Evolutionary conservation across 1,284 basidiomycete genomes (phyloP), one percentile per base, ranked within the genome.

Genomic region (Naganishia albida): DNA sequence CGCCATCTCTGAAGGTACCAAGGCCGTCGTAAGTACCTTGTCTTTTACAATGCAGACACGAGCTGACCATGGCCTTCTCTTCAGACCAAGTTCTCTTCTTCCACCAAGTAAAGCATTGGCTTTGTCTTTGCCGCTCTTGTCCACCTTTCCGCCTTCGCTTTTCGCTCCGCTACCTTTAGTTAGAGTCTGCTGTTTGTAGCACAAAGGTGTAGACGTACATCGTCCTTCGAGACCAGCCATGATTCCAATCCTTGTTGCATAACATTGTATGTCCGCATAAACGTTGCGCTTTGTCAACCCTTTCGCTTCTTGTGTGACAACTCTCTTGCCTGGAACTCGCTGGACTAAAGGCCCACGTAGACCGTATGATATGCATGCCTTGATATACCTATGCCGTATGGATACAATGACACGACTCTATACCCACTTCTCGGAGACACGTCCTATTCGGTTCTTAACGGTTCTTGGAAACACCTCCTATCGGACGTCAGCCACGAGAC

Each of bases 1-100:
- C 80, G 88, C 88, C 75, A 88, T 91, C 80, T 89, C 88, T 23
- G 89, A 91, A 80, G 89, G 89, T 50, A 88, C 87, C 67, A 88
- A 88, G 82, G 76, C 76, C 66, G 75, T 76, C 54, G 42, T 50
- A 53, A 52, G 43, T 59, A 30, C 54, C 80, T 80, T 67, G 80
- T n/a, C 28, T 56, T 7, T 44, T 38, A 7, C n/a, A 25, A 6
- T 34, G 23, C 26, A 15, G n/a, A 52, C 68, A 77, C 76, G 74
- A 77, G 82, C 80, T 72, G 80, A 81, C 69, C 30, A 7, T n/a
- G 25, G 1, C 28, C 7, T 60, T 15, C 18, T 10, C 7, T 60
- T 6, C 57, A 60, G 46, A 84, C 83, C 80, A 83, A 83, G 80
- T 83, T 81, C 81, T 82, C 82, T 64, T 78, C 78, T 49, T 80